Evolutionary conservation across 2,329 filamentous ascomycete species (phyloP).

Genomic region (Tolypocladium album): DNA sequence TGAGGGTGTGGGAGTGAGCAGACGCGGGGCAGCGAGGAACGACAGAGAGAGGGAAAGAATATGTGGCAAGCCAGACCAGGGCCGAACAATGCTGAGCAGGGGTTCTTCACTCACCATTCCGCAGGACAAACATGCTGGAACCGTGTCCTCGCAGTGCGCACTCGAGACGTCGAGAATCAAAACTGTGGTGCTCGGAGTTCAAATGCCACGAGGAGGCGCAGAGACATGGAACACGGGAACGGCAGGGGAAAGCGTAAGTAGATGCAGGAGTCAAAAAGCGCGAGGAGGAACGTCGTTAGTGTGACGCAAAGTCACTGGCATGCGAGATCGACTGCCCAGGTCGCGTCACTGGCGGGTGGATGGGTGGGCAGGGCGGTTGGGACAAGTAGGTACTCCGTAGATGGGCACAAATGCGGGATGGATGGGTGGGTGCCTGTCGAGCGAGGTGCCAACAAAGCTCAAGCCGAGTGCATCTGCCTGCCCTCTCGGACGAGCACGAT

Average conservation of each 20-base stretch:
- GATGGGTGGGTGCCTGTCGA: neutral
- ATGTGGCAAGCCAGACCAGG: neutral
- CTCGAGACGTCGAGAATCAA: neutral
- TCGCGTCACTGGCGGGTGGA: neutral
- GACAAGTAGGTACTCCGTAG: neutral
- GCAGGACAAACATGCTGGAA: conserved; percentile 29
- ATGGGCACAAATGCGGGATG: neutral
- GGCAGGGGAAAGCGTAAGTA: neutral
- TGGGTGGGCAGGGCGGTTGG: neutral
- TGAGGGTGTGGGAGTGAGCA: neutral
- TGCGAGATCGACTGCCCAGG: neutral
- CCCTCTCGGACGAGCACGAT: neutral
- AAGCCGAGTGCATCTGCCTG: too few species aligned
- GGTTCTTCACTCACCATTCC: conserved; percentile 27
- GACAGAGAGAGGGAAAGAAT: neutral
- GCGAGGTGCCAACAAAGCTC: neutral
- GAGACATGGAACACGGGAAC: neutral
- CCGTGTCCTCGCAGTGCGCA: neutral
- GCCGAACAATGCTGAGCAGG: neutral
- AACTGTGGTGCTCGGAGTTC: neutral
- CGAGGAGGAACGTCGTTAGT: neutral
- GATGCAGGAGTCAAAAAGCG: neutral
- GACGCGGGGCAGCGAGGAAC: neutral
- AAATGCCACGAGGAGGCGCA: neutral
- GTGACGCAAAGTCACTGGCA: neutral